Percentiles rank a stretch among this genome's conserved stretches.
Evolutionary conservation across 169 alveolate species (phyloP).

Genomic region (Plasmodium chabaudi): DNA sequence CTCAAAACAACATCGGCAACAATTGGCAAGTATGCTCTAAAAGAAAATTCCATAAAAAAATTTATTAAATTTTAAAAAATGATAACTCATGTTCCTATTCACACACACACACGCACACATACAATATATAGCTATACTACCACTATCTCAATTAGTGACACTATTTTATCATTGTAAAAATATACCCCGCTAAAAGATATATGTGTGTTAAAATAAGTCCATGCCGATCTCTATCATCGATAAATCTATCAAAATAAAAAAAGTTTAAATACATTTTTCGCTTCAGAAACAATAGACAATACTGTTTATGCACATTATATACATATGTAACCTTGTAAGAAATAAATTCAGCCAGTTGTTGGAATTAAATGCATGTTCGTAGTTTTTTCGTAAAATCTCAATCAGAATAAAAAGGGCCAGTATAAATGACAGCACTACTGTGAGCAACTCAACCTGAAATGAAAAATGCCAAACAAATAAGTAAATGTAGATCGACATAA

Average conservation of each 20-base stretch:
- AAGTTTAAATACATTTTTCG: background rate
- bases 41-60: conserved; percentile 3
- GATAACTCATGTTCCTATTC: background rate
- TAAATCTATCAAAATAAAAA: conserved; percentile 6
- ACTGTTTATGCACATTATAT: background rate
- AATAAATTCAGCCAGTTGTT: conserved; percentile 8
- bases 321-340: conserved; percentile 13
- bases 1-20: conserved; percentile 9
- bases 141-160: background rate
- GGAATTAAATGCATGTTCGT: background rate
- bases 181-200: conserved; percentile 61
- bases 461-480: background rate
- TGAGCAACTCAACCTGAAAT: conserved; percentile 21
- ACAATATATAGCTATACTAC: background rate
- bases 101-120: background rate
- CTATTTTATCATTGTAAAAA: background rate
- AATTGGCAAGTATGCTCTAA: conserved; percentile 49
- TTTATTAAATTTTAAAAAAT: background rate
- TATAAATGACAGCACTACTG: conserved; percentile 9
- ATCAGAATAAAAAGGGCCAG: conserved; percentile 19
- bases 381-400: conserved; percentile 22
- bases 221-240: conserved; percentile 34
- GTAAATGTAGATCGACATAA: background rate
- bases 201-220: conserved; percentile 51
- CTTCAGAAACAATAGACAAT: background rate